A percentile compares a stretch with the other conserved stretches of the same genome.
phyloP scores from a whole-genome alignment of 805 yeast genomes.

The Lachancea sp. region DNA sequence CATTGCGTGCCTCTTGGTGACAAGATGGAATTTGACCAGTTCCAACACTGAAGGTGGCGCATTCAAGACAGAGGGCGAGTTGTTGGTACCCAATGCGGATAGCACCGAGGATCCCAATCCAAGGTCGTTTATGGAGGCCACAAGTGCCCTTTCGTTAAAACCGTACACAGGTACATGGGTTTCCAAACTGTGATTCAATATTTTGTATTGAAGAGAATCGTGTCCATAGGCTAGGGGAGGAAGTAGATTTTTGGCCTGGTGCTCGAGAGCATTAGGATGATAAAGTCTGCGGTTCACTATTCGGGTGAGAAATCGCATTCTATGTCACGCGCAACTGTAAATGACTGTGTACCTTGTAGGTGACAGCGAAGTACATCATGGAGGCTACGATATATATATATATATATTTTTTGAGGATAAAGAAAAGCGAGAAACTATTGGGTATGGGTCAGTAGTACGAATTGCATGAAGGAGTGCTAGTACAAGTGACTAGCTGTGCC shows the following conservation, averaged over 20 bases:
- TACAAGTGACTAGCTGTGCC: too few species aligned
- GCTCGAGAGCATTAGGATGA: conserved; percentile 24
- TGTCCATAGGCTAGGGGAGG: conserved; percentile 24
- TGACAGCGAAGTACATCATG: neutral
- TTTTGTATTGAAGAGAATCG: conserved; percentile 25
- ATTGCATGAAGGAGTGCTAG: too few species aligned
- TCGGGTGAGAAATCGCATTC: neutral
- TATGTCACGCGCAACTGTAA: neutral
- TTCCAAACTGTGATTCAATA: conserved; percentile 24
- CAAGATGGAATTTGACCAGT: conserved; percentile 51
- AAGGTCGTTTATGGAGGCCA: conserved; percentile 24
- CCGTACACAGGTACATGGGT: conserved; percentile 29
- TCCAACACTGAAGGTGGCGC: conserved; percentile 36
- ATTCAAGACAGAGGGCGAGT: conserved; percentile 29
- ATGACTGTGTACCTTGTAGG: conserved; percentile 1
- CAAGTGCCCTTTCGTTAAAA: conserved; percentile 29
- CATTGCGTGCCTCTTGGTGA: conserved; percentile 42
- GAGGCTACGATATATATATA: neutral
- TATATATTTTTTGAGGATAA: neutral
- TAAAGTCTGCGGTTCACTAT: conserved; percentile 17
- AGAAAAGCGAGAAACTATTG: neutral
- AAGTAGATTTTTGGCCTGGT: conserved; percentile 15
- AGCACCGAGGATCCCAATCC: conserved; percentile 25
- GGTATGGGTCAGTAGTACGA: neutral
- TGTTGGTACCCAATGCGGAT: conserved; percentile 28